These are phyloP conservation scores for Volvox carteri DNA, from an alignment of 163 green algal species.

Conservation along the genomic window DNA sequence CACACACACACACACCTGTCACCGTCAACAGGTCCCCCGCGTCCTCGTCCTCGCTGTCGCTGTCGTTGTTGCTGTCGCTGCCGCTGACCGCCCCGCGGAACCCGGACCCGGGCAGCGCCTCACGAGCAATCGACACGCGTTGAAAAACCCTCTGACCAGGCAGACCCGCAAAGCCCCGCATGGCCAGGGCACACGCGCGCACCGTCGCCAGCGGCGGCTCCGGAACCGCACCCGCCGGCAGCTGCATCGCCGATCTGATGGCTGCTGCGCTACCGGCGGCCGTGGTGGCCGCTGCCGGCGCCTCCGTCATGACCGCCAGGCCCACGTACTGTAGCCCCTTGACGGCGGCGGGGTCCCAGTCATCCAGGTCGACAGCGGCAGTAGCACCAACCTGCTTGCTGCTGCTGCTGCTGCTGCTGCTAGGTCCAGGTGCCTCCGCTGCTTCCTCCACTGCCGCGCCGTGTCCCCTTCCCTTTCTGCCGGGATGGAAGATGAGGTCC, in stretches of 20 bases:
- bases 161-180: constrained; percentile 33
- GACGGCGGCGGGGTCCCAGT: not conserved
- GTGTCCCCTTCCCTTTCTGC: too few relatives aligned
- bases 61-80: not conserved
- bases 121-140: not conserved
- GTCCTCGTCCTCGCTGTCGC: not conserved
- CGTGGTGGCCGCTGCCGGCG: not conserved
- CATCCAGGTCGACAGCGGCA: not conserved
- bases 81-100: not conserved
- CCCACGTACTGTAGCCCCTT: constrained; percentile 32
- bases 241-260: not conserved
- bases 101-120: not conserved
- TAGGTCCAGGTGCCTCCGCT: not conserved
- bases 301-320: not conserved
- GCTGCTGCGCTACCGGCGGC: not conserved
- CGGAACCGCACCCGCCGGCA: not conserved
- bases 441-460: not conserved
- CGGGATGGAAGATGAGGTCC: constrained; percentile 50
- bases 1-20: not conserved
- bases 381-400: too few relatives aligned
- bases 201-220: not conserved
- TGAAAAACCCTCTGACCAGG: constrained; percentile 17
- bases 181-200: constrained; percentile 8
- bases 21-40: constrained; percentile 20
- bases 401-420: not conserved